phyloP scores from a whole-genome alignment of 257 asterid genomes.

The Scutellaria minor region DNA sequence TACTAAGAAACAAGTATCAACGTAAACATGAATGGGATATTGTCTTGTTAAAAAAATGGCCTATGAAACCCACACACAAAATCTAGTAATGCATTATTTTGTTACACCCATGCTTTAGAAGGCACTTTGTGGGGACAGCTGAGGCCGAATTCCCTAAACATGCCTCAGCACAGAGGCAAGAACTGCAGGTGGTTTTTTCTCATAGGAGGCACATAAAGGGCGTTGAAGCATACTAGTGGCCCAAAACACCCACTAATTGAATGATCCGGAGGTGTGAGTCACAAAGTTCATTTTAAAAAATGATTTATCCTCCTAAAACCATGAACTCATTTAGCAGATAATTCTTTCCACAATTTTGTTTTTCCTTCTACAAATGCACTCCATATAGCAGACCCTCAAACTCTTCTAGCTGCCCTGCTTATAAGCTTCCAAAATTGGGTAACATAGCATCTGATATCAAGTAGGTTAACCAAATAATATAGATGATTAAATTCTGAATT shows the following conservation, averaged over 20 bases:
- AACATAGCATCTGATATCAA: constrained; percentile 7
- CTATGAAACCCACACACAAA: neutral
- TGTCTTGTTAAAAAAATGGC: constrained; percentile 5
- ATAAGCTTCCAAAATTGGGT: neutral
- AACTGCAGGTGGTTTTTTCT: too few relatives aligned
- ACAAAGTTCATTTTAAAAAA: neutral
- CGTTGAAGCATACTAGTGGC: too few relatives aligned
- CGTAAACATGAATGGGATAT: neutral
- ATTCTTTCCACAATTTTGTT: neutral
- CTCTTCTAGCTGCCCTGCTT: neutral
- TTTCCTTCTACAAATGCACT: neutral
- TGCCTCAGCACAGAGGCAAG: too few relatives aligned
- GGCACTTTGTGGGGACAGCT: neutral
- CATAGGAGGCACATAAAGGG: too few relatives aligned
- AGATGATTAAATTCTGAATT: neutral
- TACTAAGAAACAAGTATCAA: constrained; percentile 11
- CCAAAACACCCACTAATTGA: too few relatives aligned
- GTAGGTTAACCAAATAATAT: neutral
- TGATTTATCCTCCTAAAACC: neutral
- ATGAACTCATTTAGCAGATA: neutral
- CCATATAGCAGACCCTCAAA: neutral
- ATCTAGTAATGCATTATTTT: constrained; percentile 16
- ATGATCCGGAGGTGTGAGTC: too few relatives aligned
- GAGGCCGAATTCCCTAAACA: too few relatives aligned
- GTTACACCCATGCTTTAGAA: neutral